A percentile compares a stretch with the other conserved stretches of the same genome.
These are phyloP conservation scores for Tephrocybe sp. DNA, from an alignment of 768 basidiomycete genomes.

Conservation along the genomic window DNA sequence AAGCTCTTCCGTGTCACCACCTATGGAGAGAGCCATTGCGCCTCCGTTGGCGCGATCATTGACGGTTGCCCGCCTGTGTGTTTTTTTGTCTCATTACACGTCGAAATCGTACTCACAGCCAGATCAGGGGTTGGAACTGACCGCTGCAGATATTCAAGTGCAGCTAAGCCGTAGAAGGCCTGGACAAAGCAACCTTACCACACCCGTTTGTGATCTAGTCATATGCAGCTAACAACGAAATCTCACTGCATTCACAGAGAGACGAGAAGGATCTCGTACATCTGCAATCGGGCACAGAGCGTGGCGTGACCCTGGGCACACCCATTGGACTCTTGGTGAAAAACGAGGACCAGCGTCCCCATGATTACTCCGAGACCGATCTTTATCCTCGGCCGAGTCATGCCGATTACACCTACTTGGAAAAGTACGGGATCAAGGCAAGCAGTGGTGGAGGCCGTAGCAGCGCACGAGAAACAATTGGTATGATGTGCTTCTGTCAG, in stretches of 20 bases:
- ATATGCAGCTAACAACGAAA: background rate
- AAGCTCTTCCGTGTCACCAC: conserved; percentile 92
- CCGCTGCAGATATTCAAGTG: conserved; percentile 81
- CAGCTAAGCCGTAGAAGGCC: conserved; percentile 92
- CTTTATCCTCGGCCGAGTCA: conserved; percentile 96
- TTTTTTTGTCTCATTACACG: conserved; percentile 6
- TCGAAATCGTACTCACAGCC: conserved; percentile 1
- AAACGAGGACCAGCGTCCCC: conserved; percentile 97
- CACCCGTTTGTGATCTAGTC: conserved; percentile 65
- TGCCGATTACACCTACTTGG: conserved; percentile 96
- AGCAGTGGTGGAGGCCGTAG: conserved; percentile 95
- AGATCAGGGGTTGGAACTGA: conserved; percentile 76
- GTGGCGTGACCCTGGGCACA: conserved; percentile 94
- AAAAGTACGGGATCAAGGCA: conserved; percentile 97
- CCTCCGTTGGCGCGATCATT: conserved; percentile 95
- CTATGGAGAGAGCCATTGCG: conserved; percentile 97
- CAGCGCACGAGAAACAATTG: conserved; percentile 96
- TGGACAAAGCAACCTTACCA: conserved; percentile 95
- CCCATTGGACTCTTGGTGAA: conserved; percentile 96
- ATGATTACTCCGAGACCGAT: conserved; percentile 98
- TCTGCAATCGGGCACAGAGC: conserved; percentile 91
- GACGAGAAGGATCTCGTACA: conserved; percentile 95
- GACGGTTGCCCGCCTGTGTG: conserved; percentile 95
- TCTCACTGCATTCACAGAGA: conserved; percentile 47
- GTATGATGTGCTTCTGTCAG: conserved; percentile 35